These are phyloP conservation scores for Debaryomyces maramus DNA, from an alignment of 805 yeast species.

Conservation along the genomic window DNA sequence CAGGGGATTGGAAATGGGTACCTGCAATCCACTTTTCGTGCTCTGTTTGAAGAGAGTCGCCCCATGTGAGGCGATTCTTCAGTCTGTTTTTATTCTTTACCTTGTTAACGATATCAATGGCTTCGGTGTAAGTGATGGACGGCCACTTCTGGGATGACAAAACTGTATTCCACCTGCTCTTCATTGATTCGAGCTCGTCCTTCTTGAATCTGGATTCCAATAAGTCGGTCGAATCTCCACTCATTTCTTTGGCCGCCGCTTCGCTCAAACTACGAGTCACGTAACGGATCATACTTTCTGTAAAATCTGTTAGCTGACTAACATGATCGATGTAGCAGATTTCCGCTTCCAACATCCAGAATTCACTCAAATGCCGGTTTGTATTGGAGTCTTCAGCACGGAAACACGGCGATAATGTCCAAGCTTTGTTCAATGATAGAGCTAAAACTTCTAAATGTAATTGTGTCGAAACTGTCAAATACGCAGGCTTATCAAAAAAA, in stretches of 20 bases:
- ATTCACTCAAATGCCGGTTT: slow-evolving; percentile 86
- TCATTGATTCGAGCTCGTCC: slow-evolving; percentile 36
- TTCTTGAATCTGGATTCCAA: slow-evolving; percentile 37
- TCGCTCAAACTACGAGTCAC: slow-evolving; percentile 27
- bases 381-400: slow-evolving; percentile 93
- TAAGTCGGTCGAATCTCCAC: slow-evolving; percentile 24
- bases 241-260: slow-evolving; percentile 18
- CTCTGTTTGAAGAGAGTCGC: slow-evolving; percentile 73
- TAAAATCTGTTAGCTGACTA: slow-evolving; percentile 58
- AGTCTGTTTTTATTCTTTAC: slow-evolving; percentile 45
- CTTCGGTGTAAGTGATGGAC: slow-evolving; percentile 71
- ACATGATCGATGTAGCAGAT: slow-evolving; percentile 63
- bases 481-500: slow-evolving; percentile 69
- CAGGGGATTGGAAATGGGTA: slow-evolving; percentile 64
- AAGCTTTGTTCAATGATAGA: slow-evolving; percentile 73
- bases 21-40: slow-evolving; percentile 93
- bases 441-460: slow-evolving; percentile 83
- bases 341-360: slow-evolving; percentile 98
- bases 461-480: slow-evolving; percentile 88
- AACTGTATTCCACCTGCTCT: slow-evolving; percentile 62
- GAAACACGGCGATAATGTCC: slow-evolving; percentile 90
- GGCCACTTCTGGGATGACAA: slow-evolving; percentile 54
- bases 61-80: slow-evolving; percentile 50
- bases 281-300: slow-evolving; percentile 67
- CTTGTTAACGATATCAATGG: slow-evolving; percentile 50